Evolutionary conservation across 306 rosid genomes (phyloP).

Genomic region (Gynostemma pentaphyllum): DNA sequence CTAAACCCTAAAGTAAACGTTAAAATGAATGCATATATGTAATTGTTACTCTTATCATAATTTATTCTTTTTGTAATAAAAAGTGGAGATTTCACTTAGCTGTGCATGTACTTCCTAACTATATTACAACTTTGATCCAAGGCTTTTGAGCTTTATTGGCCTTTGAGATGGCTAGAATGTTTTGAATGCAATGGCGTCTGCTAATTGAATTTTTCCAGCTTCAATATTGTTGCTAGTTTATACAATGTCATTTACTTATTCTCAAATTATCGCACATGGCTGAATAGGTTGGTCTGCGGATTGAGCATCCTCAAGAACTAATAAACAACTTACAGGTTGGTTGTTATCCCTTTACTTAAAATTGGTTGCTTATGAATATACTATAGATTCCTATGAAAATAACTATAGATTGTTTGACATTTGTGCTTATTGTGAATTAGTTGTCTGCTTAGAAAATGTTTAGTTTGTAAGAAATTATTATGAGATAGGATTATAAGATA

Average conservation of each 20-base stretch:
- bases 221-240: not conserved
- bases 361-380: not conserved
- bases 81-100: not conserved
- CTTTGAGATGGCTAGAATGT: too few relatives aligned
- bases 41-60: not conserved
- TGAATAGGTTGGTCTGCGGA: constrained; percentile 83
- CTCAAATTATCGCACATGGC: constrained; percentile 14
- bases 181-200: not conserved
- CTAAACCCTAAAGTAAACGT: too few relatives aligned
- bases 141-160: not conserved
- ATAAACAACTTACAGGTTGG: constrained; percentile 81
- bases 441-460: too few relatives aligned
- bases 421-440: too few relatives aligned
- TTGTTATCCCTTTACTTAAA: not conserved
- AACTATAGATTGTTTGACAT: too few relatives aligned
- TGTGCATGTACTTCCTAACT: not conserved
- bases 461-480: too few relatives aligned
- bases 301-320: constrained; percentile 93
- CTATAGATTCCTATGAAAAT: not conserved
- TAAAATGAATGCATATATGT: too few relatives aligned
- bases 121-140: not conserved
- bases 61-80: not conserved
- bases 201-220: not conserved
- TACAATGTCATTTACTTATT: constrained; percentile 5
- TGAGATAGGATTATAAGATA: too few relatives aligned